Base-by-base conservation (phyloP, 352 stramenopile genomes). In the Pythium insidiosum region DNA sequence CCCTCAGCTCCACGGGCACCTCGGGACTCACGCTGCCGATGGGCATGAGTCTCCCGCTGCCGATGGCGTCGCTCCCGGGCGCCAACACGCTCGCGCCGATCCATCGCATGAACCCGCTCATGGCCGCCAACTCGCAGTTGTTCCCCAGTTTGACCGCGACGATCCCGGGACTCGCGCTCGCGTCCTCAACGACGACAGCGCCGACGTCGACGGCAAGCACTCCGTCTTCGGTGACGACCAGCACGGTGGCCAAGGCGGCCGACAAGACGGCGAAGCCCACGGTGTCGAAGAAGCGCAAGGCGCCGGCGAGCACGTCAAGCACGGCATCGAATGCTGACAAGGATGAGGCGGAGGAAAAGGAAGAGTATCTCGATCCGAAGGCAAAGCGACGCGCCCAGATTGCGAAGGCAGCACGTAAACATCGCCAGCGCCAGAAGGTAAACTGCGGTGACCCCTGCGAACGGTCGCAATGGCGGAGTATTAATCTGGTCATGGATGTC, bases 331-430 rank as follows among this genome's bases (percentile, higher is more conserved):
- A 78, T 28, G 57, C 43, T 12, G 72, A 76, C 16, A 69, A 67
- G 0, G 69, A 68, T 26, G 60, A 63, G 13, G 61, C 52, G 33
- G 74, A 84, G 24, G 52, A 79, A 40, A 66, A 70, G 0, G 76
- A 88, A 31, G 78, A 94, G 56, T 90, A 88, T 49, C 68, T 84
- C 38, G 78, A 90, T 52, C 78, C 76, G 6, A 94, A 94, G 63
- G 81, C 81, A 26, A 90, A 90, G 55, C 78, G 81, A 42, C 78
- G 81, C 19, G 81, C 79, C 30, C 81, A 94, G 65, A 94, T 94
- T 24, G 81, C 81, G 49, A 94, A 94, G 64, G 81, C 81, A 5
- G 81, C 81, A 5, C 78, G 81, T 9, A 94, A 94, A 50, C 81
- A 94, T 56, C 71, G 81, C 47, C 81, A 94, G 58, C 78, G 81